phyloP scores from a whole-genome alignment of 1,284 basidiomycete species.

The Melampsora larici-populina region DNA sequence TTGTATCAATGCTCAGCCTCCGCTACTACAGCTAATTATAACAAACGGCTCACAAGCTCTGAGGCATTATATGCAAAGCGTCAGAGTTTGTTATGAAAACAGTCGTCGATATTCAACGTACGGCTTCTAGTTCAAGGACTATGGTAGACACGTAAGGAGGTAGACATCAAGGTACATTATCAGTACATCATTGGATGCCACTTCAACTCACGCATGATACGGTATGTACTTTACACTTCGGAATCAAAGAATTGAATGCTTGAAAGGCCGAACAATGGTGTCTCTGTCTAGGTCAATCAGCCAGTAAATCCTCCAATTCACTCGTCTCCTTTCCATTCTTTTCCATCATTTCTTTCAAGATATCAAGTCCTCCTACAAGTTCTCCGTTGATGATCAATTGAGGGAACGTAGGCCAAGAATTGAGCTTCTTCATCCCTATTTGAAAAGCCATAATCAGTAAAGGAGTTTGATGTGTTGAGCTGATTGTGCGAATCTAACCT shows the following conservation, averaged over 20 bases:
- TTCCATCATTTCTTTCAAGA: constrained; percentile 55
- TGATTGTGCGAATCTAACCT: constrained; percentile 54
- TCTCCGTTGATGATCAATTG: constrained; percentile 67
- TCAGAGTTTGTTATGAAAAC: no score
- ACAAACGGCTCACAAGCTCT: no score
- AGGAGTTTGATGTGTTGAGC: background rate
- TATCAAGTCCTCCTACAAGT: constrained; percentile 65
- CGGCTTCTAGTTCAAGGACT: no score
- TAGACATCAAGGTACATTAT: no score
- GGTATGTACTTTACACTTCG: no score
- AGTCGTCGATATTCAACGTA: no score
- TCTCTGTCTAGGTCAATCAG: constrained; percentile 1
- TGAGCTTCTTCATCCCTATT: constrained; percentile 62
- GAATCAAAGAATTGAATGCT: background rate
- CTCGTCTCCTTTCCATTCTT: constrained; percentile 57
- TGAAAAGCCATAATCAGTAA: background rate
- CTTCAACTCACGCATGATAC: no score
- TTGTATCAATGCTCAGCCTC: no score
- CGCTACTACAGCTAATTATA: no score
- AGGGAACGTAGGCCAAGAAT: constrained; percentile 68
- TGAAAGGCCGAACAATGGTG: background rate
- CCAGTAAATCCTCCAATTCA: constrained; percentile 65
- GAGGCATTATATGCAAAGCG: no score
- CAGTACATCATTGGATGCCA: no score
- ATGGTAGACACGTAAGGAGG: no score